Base-by-base conservation (phyloP, 2,329 filamentous ascomycete species). In the Elsinoe arachidis region DNA sequence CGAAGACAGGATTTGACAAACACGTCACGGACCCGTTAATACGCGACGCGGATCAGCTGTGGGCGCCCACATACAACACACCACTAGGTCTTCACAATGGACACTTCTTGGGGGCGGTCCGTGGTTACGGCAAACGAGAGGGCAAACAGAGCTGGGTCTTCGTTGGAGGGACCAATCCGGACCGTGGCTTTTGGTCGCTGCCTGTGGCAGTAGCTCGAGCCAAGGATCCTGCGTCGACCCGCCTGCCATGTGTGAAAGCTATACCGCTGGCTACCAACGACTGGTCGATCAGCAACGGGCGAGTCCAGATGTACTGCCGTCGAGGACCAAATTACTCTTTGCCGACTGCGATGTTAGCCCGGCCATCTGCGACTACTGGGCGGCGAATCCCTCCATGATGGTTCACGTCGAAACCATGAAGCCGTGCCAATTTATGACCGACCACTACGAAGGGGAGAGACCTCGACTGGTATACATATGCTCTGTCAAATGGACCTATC, bases 191-290 rank as follows among this genome's bases (percentile, higher is more conserved):
- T 15, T 23, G n/a, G n/a, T 17, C 15, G 17, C 19, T n/a, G 14
- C 15, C 15, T 2, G 6, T 47, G 38, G 39, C 26, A 30, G 26
- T 33, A 10, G 21, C 43, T 35, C 43, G 41, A 17, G 12, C 39
- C 12, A 56, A 56, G 54, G 23, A 23, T 56, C 54, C 10, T 56
- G 54, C 12, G 41, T 56, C n/a, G 54, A 56, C 30, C 12, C 14
- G 9, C 54, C 54, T 12, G 26, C 12, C n/a, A 33, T 56, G 14
- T 56, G 54, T 17, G 17, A 56, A 5, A 30, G 30, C 7, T 56
- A 47, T 19, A 56, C n/a, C 12, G 23, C 54, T 14, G 54, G 38
- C 5, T 56, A 47, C 19, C 23, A 56, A 11, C 17, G 15, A 14
- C 19, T 56, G 12, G 41, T 37, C 9, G 30, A 26, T 21, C 38